phyloP scores from a whole-genome alignment of 2,329 filamentous ascomycete genomes.

The Aspergillus quadricinctus region DNA sequence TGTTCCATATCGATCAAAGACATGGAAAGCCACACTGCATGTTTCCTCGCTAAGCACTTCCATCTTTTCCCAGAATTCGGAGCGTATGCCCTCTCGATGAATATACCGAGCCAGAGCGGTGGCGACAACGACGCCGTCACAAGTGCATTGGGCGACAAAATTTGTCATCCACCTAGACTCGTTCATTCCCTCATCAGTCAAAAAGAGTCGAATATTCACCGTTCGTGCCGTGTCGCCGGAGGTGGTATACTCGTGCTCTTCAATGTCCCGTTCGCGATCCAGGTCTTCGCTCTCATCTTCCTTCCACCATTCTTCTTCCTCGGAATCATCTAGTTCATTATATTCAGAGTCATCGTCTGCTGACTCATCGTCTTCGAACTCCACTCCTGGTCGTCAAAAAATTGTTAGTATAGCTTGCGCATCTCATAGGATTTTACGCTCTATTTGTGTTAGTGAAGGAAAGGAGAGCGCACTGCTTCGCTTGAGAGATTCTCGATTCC shows the following conservation, averaged over 20 bases:
- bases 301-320: constrained; percentile 11
- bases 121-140: constrained; percentile 15
- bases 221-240: constrained; percentile 8
- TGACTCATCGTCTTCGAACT: constrained; percentile 7
- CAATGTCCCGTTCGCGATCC: constrained; percentile 9
- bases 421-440: background rate
- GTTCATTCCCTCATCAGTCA: constrained; percentile 5
- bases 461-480: background rate
- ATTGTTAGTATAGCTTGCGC: constrained; percentile 3
- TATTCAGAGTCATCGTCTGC: constrained; percentile 6
- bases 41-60: constrained; percentile 25
- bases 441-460: background rate
- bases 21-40: constrained; percentile 27
- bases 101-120: constrained; percentile 21
- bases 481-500: background rate
- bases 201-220: constrained; percentile 15
- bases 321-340: constrained; percentile 1
- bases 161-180: constrained; percentile 8
- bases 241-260: constrained; percentile 15
- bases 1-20: constrained; percentile 39
- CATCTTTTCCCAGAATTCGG: constrained; percentile 33
- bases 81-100: constrained; percentile 17
- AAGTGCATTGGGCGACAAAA: constrained; percentile 16
- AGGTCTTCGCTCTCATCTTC: constrained; percentile 8
- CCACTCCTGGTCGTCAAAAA: constrained; percentile 2